Evolutionary conservation across 257 asterid genomes (phyloP).

Genomic region (Plantago ovata): DNA sequence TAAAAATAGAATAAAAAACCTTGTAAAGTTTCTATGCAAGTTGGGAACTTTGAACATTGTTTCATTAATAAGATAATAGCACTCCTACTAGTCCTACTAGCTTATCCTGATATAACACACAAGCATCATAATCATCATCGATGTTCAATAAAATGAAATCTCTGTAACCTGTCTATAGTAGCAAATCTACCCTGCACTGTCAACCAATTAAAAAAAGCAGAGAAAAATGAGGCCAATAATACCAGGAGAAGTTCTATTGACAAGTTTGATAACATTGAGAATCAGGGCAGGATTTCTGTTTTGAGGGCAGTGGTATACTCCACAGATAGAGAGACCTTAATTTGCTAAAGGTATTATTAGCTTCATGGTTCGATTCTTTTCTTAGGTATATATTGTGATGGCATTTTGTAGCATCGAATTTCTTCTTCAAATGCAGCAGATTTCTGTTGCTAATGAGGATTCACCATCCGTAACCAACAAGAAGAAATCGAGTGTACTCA

Average conservation of each 20-base stretch:
- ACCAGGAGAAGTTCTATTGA: conserved; percentile 21
- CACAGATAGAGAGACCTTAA: conserved; percentile 69
- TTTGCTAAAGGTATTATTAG: conserved; percentile 51
- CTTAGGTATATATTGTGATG: not conserved
- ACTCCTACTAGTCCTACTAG: too few relatives aligned
- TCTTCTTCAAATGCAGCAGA: conserved; percentile 30
- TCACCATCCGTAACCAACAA: conserved; percentile 51
- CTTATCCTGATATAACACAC: too few relatives aligned
- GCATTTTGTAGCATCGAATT: conserved; percentile 6
- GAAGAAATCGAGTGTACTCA: conserved; percentile 44
- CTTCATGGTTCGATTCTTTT: not conserved
- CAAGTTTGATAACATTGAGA: conserved; percentile 23
- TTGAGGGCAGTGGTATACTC: conserved; percentile 57
- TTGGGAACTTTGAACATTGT: too few relatives aligned
- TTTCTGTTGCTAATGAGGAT: conserved; percentile 32
- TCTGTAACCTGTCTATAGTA: too few relatives aligned
- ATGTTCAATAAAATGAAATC: too few relatives aligned
- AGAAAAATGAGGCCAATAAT: conserved; percentile 20
- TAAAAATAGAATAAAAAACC: too few relatives aligned
- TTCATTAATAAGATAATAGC: too few relatives aligned
- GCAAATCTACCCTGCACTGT: too few relatives aligned
- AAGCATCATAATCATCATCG: too few relatives aligned
- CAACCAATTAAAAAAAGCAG: too few relatives aligned
- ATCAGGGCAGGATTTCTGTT: conserved; percentile 35
- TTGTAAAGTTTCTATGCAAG: too few relatives aligned